A percentile compares a stretch with the other conserved stretches of the same genome.
These are phyloP conservation scores for Mycocentrospora acerina DNA, from an alignment of 2,329 filamentous ascomycete species.

Conservation along the genomic window DNA sequence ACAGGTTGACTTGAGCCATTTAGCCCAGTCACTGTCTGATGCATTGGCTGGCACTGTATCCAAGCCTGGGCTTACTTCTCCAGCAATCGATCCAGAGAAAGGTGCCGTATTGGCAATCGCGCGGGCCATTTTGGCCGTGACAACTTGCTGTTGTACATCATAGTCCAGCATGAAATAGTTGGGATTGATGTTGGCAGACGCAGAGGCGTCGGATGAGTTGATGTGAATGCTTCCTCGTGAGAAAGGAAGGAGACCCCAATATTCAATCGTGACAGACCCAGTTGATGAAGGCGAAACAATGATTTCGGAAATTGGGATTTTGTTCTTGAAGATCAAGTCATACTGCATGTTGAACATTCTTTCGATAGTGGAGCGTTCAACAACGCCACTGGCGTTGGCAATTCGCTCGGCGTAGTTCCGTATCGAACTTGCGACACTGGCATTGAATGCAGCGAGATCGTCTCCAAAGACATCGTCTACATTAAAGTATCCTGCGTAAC, in stretches of 20 bases:
- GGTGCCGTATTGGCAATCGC: slow-evolving; percentile 31
- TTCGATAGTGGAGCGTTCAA: no score
- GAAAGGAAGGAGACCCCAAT: slow-evolving; percentile 44
- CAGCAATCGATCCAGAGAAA: slow-evolving; percentile 19
- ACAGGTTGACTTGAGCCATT: no score
- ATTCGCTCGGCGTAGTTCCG: neutral
- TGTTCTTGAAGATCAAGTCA: no score
- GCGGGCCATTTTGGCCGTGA: slow-evolving; percentile 34
- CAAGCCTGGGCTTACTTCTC: slow-evolving; percentile 24
- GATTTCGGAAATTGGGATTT: no score
- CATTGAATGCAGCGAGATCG: neutral
- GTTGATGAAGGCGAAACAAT: no score
- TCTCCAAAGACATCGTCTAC: neutral
- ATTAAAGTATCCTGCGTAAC: neutral
- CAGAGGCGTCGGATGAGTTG: slow-evolving; percentile 29
- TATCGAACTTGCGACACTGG: neutral
- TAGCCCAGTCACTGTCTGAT: slow-evolving; percentile 17
- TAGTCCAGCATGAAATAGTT: slow-evolving; percentile 46
- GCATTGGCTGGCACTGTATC: slow-evolving; percentile 22
- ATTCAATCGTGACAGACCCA: no score
- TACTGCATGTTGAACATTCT: no score
- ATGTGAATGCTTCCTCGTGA: slow-evolving; percentile 41
- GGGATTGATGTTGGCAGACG: slow-evolving; percentile 45
- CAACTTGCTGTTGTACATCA: slow-evolving; percentile 40
- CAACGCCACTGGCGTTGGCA: neutral